phyloP scores from a whole-genome alignment of 2,329 filamentous ascomycete species.

The Neofusicoccum sp. region DNA sequence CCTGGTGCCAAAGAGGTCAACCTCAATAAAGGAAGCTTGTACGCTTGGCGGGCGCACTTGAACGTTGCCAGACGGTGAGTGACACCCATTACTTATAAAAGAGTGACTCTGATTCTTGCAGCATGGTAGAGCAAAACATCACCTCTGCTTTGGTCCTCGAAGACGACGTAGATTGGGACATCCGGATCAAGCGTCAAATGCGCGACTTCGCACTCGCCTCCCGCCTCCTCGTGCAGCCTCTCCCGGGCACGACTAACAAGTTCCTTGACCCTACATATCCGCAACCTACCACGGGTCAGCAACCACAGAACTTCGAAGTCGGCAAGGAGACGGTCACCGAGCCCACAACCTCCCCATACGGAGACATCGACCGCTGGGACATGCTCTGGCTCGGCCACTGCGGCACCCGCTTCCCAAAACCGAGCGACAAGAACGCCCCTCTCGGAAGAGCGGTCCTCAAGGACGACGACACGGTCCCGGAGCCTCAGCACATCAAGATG shows the following conservation, averaged over 20 bases:
- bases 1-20: slow-evolving; percentile 34
- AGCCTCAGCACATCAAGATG: slow-evolving; percentile 27
- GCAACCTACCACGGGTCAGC: slow-evolving; percentile 11
- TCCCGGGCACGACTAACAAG: neutral
- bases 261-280: slow-evolving; percentile 25
- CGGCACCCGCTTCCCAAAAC: slow-evolving; percentile 27
- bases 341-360: slow-evolving; percentile 33
- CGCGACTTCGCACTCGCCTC: slow-evolving; percentile 25
- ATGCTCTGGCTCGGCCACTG: slow-evolving; percentile 42
- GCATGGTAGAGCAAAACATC: slow-evolving; percentile 17
- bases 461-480: slow-evolving; percentile 29
- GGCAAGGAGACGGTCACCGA: slow-evolving; percentile 12
- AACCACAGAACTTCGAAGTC: slow-evolving; percentile 19
- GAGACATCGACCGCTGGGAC: slow-evolving; percentile 40
- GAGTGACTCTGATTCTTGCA: neutral
- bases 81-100: no score
- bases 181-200: slow-evolving; percentile 27
- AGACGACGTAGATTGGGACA: slow-evolving; percentile 29
- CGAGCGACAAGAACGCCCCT: slow-evolving; percentile 12
- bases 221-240: slow-evolving; percentile 22
- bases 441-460: slow-evolving; percentile 29
- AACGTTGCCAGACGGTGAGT: slow-evolving; percentile 7
- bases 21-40: slow-evolving; percentile 7
- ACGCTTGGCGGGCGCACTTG: slow-evolving; percentile 15
- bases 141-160: slow-evolving; percentile 27